Percentiles rank a stretch among this genome's conserved stretches.
These are phyloP conservation scores for Babesia ovis DNA, from an alignment of 169 alveolate genomes.

Conservation along the genomic window DNA sequence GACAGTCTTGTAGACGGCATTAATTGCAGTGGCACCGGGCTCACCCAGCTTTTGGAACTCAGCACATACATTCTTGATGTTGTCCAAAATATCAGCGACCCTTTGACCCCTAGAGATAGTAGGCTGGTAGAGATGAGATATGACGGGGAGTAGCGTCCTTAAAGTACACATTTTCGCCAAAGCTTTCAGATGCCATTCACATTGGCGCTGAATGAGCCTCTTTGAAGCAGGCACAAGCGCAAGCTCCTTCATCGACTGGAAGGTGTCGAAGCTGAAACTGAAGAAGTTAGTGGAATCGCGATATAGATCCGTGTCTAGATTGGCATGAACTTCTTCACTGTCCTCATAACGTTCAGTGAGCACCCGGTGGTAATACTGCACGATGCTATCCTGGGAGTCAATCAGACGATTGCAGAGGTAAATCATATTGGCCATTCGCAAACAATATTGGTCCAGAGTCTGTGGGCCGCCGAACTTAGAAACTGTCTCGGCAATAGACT, in stretches of 20 bases:
- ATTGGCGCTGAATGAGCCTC: conserved; percentile 24
- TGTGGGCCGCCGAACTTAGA: background rate
- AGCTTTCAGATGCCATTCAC: conserved; percentile 14
- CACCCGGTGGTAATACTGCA: conserved; percentile 21
- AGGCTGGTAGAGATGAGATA: background rate
- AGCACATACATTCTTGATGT: background rate
- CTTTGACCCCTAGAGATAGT: background rate
- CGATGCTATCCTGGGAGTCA: conserved; percentile 16
- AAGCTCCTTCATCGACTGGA: conserved; percentile 22
- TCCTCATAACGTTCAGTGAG: conserved; percentile 37
- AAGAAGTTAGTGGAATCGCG: conserved; percentile 32
- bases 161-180: conserved; percentile 9
- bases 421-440: conserved; percentile 22
- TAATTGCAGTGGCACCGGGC: background rate
- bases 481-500: background rate
- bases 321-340: conserved; percentile 13
- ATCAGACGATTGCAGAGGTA: conserved; percentile 18
- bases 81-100: background rate
- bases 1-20: conserved; percentile 1
- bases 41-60: conserved; percentile 18
- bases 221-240: conserved; percentile 21
- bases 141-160: background rate
- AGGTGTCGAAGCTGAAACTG: conserved; percentile 9
- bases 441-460: background rate
- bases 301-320: conserved; percentile 9